Percentiles rank a stretch among this genome's conserved stretches.
phyloP scores from a whole-genome alignment of 2,329 filamentous ascomycete genomes.

The Colletotrichum sp. region DNA sequence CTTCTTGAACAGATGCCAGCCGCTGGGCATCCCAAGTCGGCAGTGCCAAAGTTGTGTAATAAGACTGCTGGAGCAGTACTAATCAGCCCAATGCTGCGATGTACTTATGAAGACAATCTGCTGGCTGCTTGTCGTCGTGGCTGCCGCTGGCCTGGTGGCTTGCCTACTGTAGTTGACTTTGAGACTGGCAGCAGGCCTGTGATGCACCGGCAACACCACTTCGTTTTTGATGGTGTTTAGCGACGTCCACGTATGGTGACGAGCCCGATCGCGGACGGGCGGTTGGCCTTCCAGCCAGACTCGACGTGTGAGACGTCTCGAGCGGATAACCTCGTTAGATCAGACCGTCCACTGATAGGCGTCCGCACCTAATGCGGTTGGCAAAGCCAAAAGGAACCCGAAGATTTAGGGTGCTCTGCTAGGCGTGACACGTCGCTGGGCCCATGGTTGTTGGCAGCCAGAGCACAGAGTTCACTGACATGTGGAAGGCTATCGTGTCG shows the following conservation, averaged over 20 bases:
- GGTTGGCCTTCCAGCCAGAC: not conserved
- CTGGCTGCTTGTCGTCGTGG: not conserved
- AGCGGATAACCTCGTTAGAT: not conserved
- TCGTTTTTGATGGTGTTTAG: not conserved
- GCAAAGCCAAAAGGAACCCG: not conserved
- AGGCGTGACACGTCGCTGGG: conserved; percentile 8
- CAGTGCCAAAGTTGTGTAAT: not conserved
- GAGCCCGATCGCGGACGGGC: not conserved
- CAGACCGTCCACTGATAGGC: conserved; percentile 1
- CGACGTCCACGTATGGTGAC: not conserved
- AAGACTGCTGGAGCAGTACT: not conserved
- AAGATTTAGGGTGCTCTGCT: not conserved
- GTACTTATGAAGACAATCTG: not conserved
- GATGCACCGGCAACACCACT: not conserved
- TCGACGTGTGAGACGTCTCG: conserved; percentile 15
- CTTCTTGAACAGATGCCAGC: not conserved
- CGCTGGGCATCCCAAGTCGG: not conserved
- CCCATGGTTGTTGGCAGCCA: not conserved
- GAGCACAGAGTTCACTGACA: not conserved
- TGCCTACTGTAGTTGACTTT: not conserved
- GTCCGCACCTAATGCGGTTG: not conserved
- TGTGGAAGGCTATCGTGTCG: conserved; percentile 9
- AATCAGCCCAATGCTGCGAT: not conserved
- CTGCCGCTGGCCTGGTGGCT: not conserved
- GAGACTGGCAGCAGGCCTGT: not conserved